Conservation (phyloP, 768 basidiomycete genomes). For the Xanthoconium stramineum region DNA sequence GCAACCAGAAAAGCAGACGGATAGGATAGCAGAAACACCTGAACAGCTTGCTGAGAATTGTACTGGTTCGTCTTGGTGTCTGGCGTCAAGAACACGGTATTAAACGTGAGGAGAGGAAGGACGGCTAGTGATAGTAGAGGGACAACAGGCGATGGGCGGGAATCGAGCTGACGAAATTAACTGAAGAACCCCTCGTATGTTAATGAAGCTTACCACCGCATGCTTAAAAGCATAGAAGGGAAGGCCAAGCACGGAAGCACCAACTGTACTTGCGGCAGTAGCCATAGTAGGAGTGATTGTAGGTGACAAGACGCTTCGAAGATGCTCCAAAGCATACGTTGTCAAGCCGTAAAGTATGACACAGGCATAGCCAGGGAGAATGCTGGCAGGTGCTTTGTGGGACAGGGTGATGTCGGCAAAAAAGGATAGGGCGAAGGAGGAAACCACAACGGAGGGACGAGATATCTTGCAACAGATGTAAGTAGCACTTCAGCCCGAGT, state of each 20-base stretch:
- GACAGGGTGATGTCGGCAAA: constrained; percentile 50
- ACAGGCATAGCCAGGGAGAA: constrained; percentile 65
- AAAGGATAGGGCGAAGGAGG: constrained; percentile 54
- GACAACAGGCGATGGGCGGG: constrained; percentile 48
- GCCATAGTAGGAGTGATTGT: constrained; percentile 56
- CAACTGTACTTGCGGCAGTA: constrained; percentile 54
- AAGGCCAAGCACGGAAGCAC: constrained; percentile 60
- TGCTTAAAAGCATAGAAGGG: constrained; percentile 63
- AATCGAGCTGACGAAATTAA: constrained; percentile 41
- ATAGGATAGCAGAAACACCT: constrained; percentile 59
- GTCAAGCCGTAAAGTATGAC: constrained; percentile 56
- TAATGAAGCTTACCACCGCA: constrained; percentile 45
- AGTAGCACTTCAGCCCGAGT: constrained; percentile 35
- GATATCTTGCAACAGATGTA: constrained; percentile 39
- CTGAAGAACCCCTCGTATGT: not conserved
- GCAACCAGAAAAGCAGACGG: constrained; percentile 48
- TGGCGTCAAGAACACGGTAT: constrained; percentile 58
- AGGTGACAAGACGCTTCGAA: constrained; percentile 53
- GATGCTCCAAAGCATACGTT: constrained; percentile 62
- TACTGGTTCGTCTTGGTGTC: constrained; percentile 45
- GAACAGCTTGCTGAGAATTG: constrained; percentile 49
- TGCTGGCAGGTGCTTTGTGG: constrained; percentile 36
- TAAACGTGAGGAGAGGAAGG: constrained; percentile 61
- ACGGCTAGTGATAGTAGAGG: constrained; percentile 55
- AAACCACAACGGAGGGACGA: constrained; percentile 43